Evolutionary conservation across 2,329 filamentous ascomycete genomes (phyloP), one percentile per base, ranked within the genome.

Genomic region (Hirsutella rhossiliensis): DNA sequence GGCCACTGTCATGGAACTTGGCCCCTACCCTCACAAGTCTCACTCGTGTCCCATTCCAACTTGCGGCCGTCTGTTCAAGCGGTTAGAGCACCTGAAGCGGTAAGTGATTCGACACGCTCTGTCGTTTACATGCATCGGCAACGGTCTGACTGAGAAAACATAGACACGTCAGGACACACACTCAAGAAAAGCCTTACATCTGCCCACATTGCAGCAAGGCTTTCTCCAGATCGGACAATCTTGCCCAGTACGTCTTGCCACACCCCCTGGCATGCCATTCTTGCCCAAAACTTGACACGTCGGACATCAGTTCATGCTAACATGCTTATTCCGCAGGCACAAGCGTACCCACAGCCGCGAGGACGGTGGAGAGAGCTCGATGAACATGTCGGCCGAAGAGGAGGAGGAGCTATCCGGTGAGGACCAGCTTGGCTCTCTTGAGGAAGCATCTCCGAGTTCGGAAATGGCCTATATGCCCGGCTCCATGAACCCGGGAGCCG

Each of bases 1-100:
- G 53, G 90, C 92, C 43, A 97, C 92, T 4, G 85, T 94, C 65
- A 94, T 94, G 84, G 92, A 98, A 64, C 78, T 96, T 50, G 88
- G 87, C 29, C 92, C 94, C 13, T 97, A 97, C 62, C 88, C 92
- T 42, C 87, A 94, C 61, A 98, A 98, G 67, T 95, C 89, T 36
- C 92, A 98, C 67, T 97, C 90, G 2, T 98, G 92, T 71, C 92
- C 92, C n/a, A 98, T 98, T 58, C 92, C 92, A 27, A 94, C 90
- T 44, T 98, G 92, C 63, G 92, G 92, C 44, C 84, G 92, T 58
- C 78, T 96, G 49, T 98, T 98, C 78, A 98, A 98, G 81, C 83
- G 92, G 66, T 79, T 98, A 72, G 92, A 98, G 72, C 92, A 98
- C 71, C 80, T 98, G 60, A 98, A 98, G 78, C 82, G 90, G 87